Conservation (phyloP, 176 grass and related monocot species). For the Elaeis guineensis region DNA sequence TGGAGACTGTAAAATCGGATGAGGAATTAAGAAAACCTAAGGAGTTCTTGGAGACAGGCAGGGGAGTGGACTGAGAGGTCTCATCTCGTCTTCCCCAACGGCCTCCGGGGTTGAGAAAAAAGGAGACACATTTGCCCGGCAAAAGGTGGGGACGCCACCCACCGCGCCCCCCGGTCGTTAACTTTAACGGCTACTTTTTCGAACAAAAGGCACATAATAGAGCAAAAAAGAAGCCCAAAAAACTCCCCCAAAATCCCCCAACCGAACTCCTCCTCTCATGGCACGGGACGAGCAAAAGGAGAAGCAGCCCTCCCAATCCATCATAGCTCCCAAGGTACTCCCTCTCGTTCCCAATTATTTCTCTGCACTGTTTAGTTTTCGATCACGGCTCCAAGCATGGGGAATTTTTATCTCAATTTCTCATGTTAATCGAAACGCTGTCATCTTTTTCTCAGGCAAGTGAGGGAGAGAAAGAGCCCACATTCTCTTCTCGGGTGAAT, state of each 20-base stretch:
- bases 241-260: slow-evolving; percentile 6
- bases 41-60: too few relatives aligned
- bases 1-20: too few relatives aligned
- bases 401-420: too few relatives aligned
- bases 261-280: slow-evolving; percentile 19
- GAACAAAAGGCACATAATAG: background rate
- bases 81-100: background rate
- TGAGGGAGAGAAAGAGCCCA: slow-evolving; percentile 35
- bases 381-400: background rate
- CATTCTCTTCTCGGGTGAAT: slow-evolving; percentile 62
- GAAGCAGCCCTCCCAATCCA: slow-evolving; percentile 17
- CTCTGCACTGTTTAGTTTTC: background rate
- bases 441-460: slow-evolving; percentile 36
- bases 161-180: background rate
- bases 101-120: background rate
- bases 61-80: too few relatives aligned
- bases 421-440: background rate
- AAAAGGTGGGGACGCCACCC: background rate
- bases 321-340: slow-evolving; percentile 22
- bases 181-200: slow-evolving; percentile 6
- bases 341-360: slow-evolving; percentile 6
- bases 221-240: background rate
- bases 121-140: background rate
- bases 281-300: slow-evolving; percentile 24
- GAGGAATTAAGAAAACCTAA: too few relatives aligned